Percentiles rank a stretch among this genome's conserved stretches.
These are phyloP conservation scores for Vaccinium corymbosum DNA, from an alignment of 148 eudicot genomes.

Conservation along the genomic window DNA sequence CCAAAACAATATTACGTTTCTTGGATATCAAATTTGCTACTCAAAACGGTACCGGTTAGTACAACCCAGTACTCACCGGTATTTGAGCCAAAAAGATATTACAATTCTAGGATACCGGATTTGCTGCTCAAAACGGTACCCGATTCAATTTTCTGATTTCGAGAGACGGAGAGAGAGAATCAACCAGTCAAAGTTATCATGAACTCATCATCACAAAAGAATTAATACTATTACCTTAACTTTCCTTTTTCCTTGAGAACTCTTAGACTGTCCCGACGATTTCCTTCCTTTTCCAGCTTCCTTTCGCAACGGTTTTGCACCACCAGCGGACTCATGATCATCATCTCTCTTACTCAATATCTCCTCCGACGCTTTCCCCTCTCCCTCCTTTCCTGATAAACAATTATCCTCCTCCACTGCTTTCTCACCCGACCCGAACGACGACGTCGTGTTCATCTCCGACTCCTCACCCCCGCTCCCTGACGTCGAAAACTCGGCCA, in stretches of 20 bases:
- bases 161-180: background rate
- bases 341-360: conserved; percentile 28
- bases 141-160: too few relatives aligned
- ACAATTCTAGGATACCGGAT: too few relatives aligned
- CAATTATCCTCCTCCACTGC: conserved; percentile 1
- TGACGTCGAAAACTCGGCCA: conserved; percentile 38
- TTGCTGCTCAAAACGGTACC: too few relatives aligned
- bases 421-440: background rate
- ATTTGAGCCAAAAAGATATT: too few relatives aligned
- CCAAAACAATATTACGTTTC: too few relatives aligned
- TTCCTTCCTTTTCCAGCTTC: conserved; percentile 33
- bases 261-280: conserved; percentile 32
- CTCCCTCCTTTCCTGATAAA: conserved; percentile 20
- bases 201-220: background rate
- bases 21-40: too few relatives aligned
- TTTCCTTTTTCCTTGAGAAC: conserved; percentile 41
- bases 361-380: conserved; percentile 23
- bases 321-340: background rate
- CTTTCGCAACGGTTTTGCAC: conserved; percentile 8
- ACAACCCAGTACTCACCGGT: too few relatives aligned
- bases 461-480: conserved; percentile 40
- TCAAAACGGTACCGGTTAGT: too few relatives aligned
- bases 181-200: background rate
- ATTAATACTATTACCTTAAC: conserved; percentile 33
- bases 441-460: conserved; percentile 11